Base-by-base conservation (phyloP, 176 grass and related monocot genomes). In the barley (Hordeum vulgare) region DNA sequence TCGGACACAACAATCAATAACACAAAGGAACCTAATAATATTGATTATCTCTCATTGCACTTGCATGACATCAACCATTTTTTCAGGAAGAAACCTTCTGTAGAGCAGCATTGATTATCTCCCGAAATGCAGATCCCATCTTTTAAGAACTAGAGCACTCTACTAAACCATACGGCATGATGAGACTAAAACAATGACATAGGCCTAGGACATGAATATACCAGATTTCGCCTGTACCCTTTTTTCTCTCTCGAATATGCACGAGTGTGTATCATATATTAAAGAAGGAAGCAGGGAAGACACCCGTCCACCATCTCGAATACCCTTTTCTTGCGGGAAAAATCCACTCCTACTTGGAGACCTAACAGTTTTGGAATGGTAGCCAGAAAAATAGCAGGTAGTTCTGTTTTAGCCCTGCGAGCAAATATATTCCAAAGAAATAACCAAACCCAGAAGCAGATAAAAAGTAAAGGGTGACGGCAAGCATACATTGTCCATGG, bases 401-500 rank as follows among this genome's bases (percentile, higher is more conserved):
- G 6, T 65, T 60, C 21, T 70, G 21, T 69, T 41, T 75, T 71
- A 81, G 36, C 15, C 11, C 15, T 61, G 28, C 53, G 15, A 37
- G 4, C 44, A 89, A 60, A 85, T 85, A 85, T 80, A 61, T 15
- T 39, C 57, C 45, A 2, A 9, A 76, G 11, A 42, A 51, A 34
- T 26, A 57, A 56, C 10, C 57, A 66, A 74, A 72, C 56, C 45
- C 25, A 72, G 26, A 53, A 80, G 61, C 4, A 68, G 15, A 79
- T 63, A 63, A 20, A 27, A 42, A 45, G 45, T 40, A 23, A 83
- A 17, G 40, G 28, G 27, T 24, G 24, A 78, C 18, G 27, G 23
- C 36, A 27, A 88, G 11, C 66, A 78, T 92, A 94, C 90, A 34
- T 89, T 86, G 3, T 79, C 86, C 23, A 40, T 41, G 61, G 79